phyloP scores from a whole-genome alignment of 495 filamentous ascomycete genomes.

The Hypoxylon subgilvum region DNA sequence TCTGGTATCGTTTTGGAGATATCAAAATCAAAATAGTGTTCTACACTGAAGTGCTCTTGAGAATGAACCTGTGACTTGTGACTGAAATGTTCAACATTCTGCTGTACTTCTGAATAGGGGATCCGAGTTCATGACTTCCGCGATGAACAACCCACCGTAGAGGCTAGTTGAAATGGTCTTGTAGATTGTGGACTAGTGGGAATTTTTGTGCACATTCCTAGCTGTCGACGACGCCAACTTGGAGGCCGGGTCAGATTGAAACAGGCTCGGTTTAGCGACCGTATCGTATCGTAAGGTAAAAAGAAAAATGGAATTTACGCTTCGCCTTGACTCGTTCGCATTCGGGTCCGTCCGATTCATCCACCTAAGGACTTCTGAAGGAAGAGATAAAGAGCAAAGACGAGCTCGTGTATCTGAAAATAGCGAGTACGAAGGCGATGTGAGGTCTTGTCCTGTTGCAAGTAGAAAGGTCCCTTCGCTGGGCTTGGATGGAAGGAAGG shows the following conservation, averaged over 20 bases:
- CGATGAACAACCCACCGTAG: too few relatives aligned
- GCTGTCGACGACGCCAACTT: background rate
- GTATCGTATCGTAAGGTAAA: too few relatives aligned
- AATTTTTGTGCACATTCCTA: background rate
- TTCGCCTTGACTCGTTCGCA: background rate
- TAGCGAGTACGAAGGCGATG: background rate
- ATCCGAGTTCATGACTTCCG: too few relatives aligned
- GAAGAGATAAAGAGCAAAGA: conserved; percentile 10
- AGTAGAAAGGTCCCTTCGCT: background rate
- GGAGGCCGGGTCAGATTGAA: background rate
- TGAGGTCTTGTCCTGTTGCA: background rate
- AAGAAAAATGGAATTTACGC: too few relatives aligned
- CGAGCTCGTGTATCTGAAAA: conserved; percentile 1
- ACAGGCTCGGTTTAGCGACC: too few relatives aligned
- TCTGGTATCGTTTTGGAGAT: conserved; percentile 29
- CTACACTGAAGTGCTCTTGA: conserved; percentile 15
- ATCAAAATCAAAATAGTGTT: conserved; percentile 27
- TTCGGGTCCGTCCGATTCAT: background rate
- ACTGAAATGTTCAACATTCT: too few relatives aligned
- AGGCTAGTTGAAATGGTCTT: background rate
- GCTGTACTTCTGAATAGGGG: too few relatives aligned
- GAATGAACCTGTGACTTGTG: background rate
- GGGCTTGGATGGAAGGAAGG: background rate
- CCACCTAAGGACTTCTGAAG: background rate
- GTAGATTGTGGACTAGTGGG: background rate